Evolutionary conservation across 2,329 filamentous ascomycete genomes (phyloP).

Genomic region (Podosphaera leucotricha): DNA sequence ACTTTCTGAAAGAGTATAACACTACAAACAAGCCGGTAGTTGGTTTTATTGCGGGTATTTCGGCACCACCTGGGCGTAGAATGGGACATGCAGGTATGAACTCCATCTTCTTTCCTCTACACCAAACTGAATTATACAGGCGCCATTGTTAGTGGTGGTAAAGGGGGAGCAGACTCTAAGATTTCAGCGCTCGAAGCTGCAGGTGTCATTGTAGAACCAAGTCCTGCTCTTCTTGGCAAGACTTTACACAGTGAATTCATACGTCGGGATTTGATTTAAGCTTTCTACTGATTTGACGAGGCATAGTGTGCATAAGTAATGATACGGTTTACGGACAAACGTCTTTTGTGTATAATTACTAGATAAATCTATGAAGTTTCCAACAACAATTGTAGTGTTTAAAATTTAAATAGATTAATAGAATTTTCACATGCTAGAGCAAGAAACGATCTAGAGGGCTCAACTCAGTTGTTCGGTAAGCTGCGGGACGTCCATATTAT

Average conservation of each 20-base stretch:
- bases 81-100: slow-evolving; percentile 81
- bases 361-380: neutral
- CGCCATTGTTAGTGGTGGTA: slow-evolving; percentile 91
- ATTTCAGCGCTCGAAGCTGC: slow-evolving; percentile 82
- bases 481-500: neutral
- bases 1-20: slow-evolving; percentile 86
- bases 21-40: slow-evolving; percentile 86
- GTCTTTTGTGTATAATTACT: neutral
- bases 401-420: neutral
- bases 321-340: neutral
- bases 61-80: slow-evolving; percentile 78
- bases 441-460: neutral
- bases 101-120: neutral
- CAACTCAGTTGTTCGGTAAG: neutral
- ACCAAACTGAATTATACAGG: slow-evolving; percentile 15
- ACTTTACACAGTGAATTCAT: slow-evolving; percentile 88
- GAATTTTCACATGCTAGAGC: neutral
- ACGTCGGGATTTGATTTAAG: slow-evolving; percentile 76
- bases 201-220: slow-evolving; percentile 89
- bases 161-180: slow-evolving; percentile 96
- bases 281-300: neutral
- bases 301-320: neutral
- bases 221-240: slow-evolving; percentile 78
- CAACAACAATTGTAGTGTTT: neutral
- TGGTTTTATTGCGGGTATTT: slow-evolving; percentile 96